phyloP scores from a whole-genome alignment of 257 asterid genomes.

The Verbena officinalis region DNA sequence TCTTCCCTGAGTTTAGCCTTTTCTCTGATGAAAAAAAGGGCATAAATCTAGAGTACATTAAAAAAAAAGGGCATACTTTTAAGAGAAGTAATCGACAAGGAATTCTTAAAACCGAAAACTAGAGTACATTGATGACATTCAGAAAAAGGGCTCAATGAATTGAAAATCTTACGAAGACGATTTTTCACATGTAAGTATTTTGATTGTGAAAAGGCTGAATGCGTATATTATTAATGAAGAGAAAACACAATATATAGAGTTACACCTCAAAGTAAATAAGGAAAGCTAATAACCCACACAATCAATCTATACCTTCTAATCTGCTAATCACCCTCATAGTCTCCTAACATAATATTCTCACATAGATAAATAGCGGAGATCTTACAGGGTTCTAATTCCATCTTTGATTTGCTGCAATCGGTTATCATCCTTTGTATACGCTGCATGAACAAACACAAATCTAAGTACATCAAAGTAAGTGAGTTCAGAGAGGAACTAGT shows the following conservation, averaged over 20 bases:
- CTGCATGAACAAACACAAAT: conserved; percentile 43
- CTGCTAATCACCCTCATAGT: too few species aligned
- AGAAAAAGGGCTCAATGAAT: background rate
- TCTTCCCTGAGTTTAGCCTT: conserved; percentile 79
- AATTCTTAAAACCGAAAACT: background rate
- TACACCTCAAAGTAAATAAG: too few species aligned
- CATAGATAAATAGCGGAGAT: too few species aligned
- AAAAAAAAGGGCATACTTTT: conserved; percentile 10
- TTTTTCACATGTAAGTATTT: background rate
- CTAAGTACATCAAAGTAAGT: conserved; percentile 5
- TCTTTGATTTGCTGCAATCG: conserved; percentile 83
- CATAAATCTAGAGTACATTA: conserved; percentile 18
- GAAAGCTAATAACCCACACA: too few species aligned
- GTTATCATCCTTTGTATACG: conserved; percentile 50
- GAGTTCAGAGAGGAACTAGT: conserved; percentile 8
- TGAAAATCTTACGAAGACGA: background rate
- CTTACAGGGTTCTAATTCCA: conserved; percentile 79
- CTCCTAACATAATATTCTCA: too few species aligned
- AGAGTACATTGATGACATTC: conserved; percentile 6
- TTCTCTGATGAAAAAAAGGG: conserved; percentile 58
- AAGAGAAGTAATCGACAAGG: conserved; percentile 18
- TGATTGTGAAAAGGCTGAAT: too few species aligned
- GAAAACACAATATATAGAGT: too few species aligned
- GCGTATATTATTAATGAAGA: too few species aligned
- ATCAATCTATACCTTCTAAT: too few species aligned